Percentiles rank a stretch among this genome's conserved stretches.
Evolutionary conservation across 176 grass and related monocot species (phyloP).

Genomic region (Oryza brachyantha): DNA sequence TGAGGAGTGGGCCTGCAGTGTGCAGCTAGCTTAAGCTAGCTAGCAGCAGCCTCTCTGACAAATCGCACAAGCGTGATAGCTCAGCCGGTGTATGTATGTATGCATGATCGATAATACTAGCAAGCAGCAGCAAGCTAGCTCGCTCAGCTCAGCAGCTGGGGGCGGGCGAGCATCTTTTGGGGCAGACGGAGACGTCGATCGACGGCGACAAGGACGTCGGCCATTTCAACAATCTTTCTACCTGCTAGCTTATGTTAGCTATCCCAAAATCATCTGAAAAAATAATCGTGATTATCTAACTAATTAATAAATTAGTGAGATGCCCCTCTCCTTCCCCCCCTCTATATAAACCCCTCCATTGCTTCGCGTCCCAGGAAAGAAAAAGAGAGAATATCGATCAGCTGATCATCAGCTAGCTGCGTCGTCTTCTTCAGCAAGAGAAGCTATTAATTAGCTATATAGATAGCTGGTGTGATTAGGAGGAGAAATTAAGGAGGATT

Average conservation of each 20-base stretch:
- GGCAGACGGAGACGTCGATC: not conserved
- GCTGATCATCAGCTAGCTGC: too few relatives aligned
- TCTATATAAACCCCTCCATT: not conserved
- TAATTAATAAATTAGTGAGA: too few relatives aligned
- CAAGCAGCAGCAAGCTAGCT: not conserved
- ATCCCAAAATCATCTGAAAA: not conserved
- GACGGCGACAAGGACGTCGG: not conserved
- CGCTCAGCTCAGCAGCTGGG: not conserved
- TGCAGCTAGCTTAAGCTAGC: not conserved
- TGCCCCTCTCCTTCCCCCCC: not conserved
- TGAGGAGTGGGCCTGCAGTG: not conserved
- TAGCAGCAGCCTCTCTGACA: not conserved
- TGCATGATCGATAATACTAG: not conserved
- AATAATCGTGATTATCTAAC: not conserved
- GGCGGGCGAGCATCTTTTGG: not conserved
- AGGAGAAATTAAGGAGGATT: not conserved
- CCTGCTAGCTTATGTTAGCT: too few relatives aligned
- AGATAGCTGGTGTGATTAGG: too few relatives aligned
- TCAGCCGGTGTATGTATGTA: not conserved
- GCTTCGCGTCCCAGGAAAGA: not conserved
- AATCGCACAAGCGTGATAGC: constrained; percentile 13
- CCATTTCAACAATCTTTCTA: not conserved
- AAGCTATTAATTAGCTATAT: not conserved
- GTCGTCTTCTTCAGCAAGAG: not conserved
- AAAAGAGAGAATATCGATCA: too few relatives aligned